Base-by-base conservation (phyloP, 139 green algal species). In the Chlorella sp. region DNA sequence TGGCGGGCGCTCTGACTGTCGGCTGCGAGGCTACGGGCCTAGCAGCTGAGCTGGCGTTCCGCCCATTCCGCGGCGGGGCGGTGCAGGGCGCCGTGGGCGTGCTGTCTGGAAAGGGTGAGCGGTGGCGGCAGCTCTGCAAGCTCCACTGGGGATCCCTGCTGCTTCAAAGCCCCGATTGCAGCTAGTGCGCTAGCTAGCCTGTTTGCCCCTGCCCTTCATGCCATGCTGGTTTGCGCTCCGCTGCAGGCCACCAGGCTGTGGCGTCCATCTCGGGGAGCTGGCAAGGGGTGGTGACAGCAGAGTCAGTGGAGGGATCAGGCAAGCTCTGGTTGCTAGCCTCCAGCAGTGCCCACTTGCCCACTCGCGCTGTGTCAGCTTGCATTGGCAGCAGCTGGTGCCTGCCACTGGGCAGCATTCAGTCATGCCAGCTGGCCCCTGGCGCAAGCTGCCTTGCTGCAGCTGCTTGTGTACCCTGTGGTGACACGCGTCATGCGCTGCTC, bases 1-100 rank as follows among this genome's bases (percentile, higher is more conserved):
- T 82, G 15, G 25, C 26, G 3, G 76, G 76, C 17, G 13, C 36
- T 3, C 60, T 63, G 25, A 13, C 36, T 11, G 16, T 82, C 11
- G 38, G n/a, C 16, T 83, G 78, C n/a, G 39, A 75, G 78, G 78
- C 41, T 28, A 83, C 78, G 0, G 78, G 78, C 28, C 78, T 83
- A 0, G n/a, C 39, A 17, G 39, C 63, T 26, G 18, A 25, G 23
- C 78, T 83, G n/a, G 38, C 7, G 4, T 83, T 83, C 63, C 32
- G 39, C 36, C 78, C 76, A 25, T 75, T 83, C 63, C 28, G 39
- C 4, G 78, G 39, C 28, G 78, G 78, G 28, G 18, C 20, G 34
- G 38, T 83, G 38, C 44, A 55, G 78, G 78, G 78, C 26, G 25
- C 11, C 3, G 78, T 83, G 75, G 75, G 39, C 11, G 30, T 62